phyloP scores from a whole-genome alignment of 1,284 basidiomycete genomes.

The Megacollybia platyphylla region DNA sequence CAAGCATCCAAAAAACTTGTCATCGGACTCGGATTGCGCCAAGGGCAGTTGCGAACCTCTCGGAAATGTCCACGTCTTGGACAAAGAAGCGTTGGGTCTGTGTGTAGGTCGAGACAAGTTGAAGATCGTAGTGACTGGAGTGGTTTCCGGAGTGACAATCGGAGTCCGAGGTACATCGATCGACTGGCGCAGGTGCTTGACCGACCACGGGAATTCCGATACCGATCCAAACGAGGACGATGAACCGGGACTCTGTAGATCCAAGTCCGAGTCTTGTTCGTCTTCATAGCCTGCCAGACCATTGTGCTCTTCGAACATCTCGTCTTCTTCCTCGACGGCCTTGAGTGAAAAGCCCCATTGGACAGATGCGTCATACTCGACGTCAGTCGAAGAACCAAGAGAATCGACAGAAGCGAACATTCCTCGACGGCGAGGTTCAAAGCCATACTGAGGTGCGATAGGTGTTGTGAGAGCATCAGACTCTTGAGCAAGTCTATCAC shows the following conservation, averaged over 20 bases:
- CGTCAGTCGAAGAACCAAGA: conserved; percentile 46
- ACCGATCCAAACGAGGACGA: conserved; percentile 50
- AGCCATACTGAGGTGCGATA: conserved; percentile 20
- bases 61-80: conserved; percentile 64
- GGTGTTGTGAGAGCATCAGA: conserved; percentile 27
- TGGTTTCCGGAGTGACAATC: not conserved
- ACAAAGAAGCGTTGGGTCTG: conserved; percentile 32
- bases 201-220: conserved; percentile 24
- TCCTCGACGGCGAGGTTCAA: conserved; percentile 24
- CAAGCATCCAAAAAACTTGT: conserved; percentile 65
- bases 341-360: conserved; percentile 34
- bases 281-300: conserved; percentile 57
- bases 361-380: conserved; percentile 37
- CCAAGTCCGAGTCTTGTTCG: conserved; percentile 44
- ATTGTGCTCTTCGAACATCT: conserved; percentile 22
- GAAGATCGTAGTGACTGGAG: conserved; percentile 6
- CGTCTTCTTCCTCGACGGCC: conserved; percentile 33
- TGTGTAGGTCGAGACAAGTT: conserved; percentile 13
- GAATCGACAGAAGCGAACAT: conserved; percentile 56
- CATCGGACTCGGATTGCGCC: conserved; percentile 27
- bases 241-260: conserved; percentile 27
- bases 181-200: conserved; percentile 14
- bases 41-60: conserved; percentile 16
- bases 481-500: conserved; percentile 12
- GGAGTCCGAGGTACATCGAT: conserved; percentile 12